phyloP scores from a whole-genome alignment of 73 alveolate genomes.

The Tetrahymena elliotti region DNA sequence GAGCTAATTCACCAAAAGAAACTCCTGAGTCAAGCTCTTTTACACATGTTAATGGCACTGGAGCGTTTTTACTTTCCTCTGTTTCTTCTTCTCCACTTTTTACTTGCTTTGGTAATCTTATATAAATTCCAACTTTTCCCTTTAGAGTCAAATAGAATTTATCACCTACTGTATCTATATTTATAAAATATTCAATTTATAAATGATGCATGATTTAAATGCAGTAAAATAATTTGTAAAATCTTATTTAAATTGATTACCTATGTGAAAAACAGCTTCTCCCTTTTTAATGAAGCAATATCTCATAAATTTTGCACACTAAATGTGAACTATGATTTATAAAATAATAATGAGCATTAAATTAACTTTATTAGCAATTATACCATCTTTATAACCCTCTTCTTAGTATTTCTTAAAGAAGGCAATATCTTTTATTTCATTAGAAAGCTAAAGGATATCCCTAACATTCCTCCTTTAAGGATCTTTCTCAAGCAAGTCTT shows the following conservation, averaged over 20 bases:
- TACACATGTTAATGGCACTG: neutral
- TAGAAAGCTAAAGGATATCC: neutral
- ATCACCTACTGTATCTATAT: slow-evolving; percentile 32
- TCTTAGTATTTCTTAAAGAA: neutral
- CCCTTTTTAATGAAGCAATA: neutral
- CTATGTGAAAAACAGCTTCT: neutral
- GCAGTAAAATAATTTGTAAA: neutral
- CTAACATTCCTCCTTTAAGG: neutral
- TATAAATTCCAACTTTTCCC: slow-evolving; percentile 29
- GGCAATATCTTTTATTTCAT: neutral
- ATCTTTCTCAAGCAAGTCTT: neutral
- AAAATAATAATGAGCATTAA: neutral
- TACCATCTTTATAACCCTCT: neutral
- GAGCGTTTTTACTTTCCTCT: neutral
- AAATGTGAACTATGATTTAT: neutral
- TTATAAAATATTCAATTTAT: neutral
- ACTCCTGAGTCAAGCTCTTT: slow-evolving; percentile 2
- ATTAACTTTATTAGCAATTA: neutral
- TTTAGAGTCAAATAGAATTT: slow-evolving; percentile 21
- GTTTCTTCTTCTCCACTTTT: slow-evolving; percentile 3
- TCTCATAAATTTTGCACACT: neutral
- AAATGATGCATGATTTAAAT: no score
- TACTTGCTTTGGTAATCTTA: neutral
- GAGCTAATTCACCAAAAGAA: slow-evolving; percentile 38
- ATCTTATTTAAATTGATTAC: neutral